Evolutionary conservation across 768 basidiomycete species (phyloP).

Genomic region (Imleria badia): DNA sequence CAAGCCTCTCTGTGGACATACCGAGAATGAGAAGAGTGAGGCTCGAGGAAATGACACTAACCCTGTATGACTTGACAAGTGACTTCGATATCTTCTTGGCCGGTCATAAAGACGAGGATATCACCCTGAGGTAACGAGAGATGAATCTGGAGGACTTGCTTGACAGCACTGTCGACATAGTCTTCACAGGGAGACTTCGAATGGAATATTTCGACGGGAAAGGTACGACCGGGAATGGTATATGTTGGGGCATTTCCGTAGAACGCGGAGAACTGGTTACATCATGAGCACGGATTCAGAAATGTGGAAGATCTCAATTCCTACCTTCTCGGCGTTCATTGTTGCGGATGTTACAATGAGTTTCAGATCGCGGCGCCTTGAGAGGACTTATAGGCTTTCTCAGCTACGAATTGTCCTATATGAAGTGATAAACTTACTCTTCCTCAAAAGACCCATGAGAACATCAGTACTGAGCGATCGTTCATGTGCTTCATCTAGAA

Average conservation of each 20-base stretch:
- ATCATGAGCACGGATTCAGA: not conserved
- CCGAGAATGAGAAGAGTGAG: not conserved
- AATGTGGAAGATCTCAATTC: not conserved
- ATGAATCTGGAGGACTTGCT: constrained; percentile 97
- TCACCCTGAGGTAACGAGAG: constrained; percentile 91
- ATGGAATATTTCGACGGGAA: constrained; percentile 96
- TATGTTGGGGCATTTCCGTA: constrained; percentile 95
- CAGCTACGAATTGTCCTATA: not conserved
- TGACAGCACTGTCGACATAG: constrained; percentile 97
- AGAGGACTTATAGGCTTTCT: constrained; percentile 55
- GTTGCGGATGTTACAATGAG: constrained; percentile 98
- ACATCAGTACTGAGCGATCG: constrained; percentile 97
- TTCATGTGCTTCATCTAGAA: constrained; percentile 99
- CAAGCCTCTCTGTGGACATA: constrained; percentile 69
- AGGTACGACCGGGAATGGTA: constrained; percentile 93
- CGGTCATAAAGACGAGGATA: constrained; percentile 98
- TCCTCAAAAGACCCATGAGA: constrained; percentile 92
- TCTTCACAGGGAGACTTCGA: constrained; percentile 98
- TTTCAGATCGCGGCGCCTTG: constrained; percentile 88
- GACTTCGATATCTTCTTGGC: constrained; percentile 98
- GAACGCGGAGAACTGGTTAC: constrained; percentile 85
- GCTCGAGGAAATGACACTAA: constrained; percentile 32
- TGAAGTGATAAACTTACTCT: constrained; percentile 58
- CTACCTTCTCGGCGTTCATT: constrained; percentile 98
- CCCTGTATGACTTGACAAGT: constrained; percentile 94